Evolutionary conservation across 768 basidiomycete genomes (phyloP), one percentile per base, ranked within the genome.

Genomic region (Xerocomellus chrysenteron): DNA sequence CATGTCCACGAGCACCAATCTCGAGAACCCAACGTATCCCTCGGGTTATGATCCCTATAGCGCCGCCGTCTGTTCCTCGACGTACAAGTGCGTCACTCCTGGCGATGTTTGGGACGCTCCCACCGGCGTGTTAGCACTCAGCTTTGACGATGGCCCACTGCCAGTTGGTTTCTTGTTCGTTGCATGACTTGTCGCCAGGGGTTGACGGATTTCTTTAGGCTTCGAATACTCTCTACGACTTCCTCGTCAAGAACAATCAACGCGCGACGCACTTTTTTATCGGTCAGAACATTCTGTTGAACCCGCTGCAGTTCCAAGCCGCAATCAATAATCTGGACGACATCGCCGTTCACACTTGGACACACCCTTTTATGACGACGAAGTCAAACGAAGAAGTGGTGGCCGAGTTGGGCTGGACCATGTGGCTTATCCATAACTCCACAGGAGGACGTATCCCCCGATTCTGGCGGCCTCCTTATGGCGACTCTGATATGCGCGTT

Each of bases 261-360:
- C 79, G 71, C n/a, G 86, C 85, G 4, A 95, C 94, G 5, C 92
- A 95, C 68, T 96, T 95, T 71, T 83, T 94, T 78, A 95, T 97
- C 60, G 94, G 94, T 17, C 67, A 80, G 35, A 89, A 93, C 67
- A 88, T 94, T 55, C 63, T 89, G 28, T 49, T 67, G 41, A 75
- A 88, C 65, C 81, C 84, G 5, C 66, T 76, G 10, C 63, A 77
- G 45, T 92, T 94, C 71, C 59, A 74, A 55, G 65, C 67, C 11
- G 85, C 84, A 0, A 83, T 83, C 65, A 66, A 69, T 9, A 68
- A 62, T 52, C 50, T 64, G 21, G 72, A 76, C 42, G 78, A 80
- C 52, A 65, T 78, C 41, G 77, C 75, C 6, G 69, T 78, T 30
- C 79, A 79, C 56, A 80, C 79, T 0, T 90, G 80, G 80, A 84